Percentiles rank a stretch among this genome's conserved stretches.
Conservation (phyloP, 2,329 filamentous ascomycete genomes). For the Fusarium ramigenum region DNA sequence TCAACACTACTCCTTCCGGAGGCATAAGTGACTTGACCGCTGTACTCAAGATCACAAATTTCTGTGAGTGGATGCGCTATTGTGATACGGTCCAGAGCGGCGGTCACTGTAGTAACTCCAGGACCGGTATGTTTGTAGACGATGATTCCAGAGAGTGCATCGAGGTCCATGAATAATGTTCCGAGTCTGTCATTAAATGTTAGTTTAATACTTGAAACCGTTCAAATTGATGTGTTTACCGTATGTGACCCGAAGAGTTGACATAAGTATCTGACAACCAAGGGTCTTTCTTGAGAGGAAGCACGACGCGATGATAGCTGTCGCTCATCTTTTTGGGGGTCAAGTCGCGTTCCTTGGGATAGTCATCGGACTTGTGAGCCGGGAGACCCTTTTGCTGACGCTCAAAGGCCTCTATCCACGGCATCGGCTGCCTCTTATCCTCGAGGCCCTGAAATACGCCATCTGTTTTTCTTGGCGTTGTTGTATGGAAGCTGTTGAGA, state of each 20-base stretch:
- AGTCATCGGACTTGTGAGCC: conserved; percentile 8
- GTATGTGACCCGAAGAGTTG: conserved; percentile 78
- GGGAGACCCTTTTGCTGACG: conserved; percentile 34
- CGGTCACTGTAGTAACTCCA: conserved; percentile 61
- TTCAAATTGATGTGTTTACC: conserved; percentile 40
- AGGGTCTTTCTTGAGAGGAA: conserved; percentile 77
- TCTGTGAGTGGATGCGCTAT: conserved; percentile 77
- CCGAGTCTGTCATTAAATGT: conserved; percentile 57
- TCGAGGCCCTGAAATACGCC: conserved; percentile 44
- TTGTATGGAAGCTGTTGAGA: conserved; percentile 26
- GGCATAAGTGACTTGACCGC: conserved; percentile 70
- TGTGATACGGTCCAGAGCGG: conserved; percentile 60
- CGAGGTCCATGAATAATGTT: conserved; percentile 81
- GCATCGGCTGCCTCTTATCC: conserved; percentile 40
- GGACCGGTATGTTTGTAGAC: conserved; percentile 75
- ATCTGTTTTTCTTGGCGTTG: conserved; percentile 34
- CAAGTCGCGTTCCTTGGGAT: conserved; percentile 37
- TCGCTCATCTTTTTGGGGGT: conserved; percentile 45
- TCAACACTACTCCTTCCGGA: conserved; percentile 79
- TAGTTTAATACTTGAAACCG: no score
- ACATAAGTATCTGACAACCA: conserved; percentile 83
- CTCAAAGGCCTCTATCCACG: conserved; percentile 44
- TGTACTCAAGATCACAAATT: conserved; percentile 81
- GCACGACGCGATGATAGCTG: conserved; percentile 47
- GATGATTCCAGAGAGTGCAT: conserved; percentile 79